Percentiles rank a stretch among this genome's conserved stretches.
Evolutionary conservation across 192 early-diverging fungal species (phyloP).

Genomic region (Coemansia sp.): DNA sequence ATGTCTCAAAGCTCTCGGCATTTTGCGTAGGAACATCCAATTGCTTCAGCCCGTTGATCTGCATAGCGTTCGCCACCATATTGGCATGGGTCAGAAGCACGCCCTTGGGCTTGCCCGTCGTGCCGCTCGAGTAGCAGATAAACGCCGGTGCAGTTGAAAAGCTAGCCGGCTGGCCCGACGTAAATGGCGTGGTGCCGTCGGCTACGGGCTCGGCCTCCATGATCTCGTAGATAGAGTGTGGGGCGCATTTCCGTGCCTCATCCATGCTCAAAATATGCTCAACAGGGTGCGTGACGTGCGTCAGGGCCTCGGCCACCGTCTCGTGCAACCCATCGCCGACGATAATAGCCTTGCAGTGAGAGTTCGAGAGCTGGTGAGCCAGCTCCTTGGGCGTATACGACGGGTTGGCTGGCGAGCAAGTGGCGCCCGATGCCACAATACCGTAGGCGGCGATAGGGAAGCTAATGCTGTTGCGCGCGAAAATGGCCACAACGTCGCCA

Average conservation of each 20-base stretch:
- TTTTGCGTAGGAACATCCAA: slow-evolving; percentile 22
- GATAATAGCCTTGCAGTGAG: slow-evolving; percentile 67
- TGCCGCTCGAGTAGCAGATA: slow-evolving; percentile 74
- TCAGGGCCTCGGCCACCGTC: slow-evolving; percentile 25
- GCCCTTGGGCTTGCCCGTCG: slow-evolving; percentile 70
- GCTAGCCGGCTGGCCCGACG: slow-evolving; percentile 9
- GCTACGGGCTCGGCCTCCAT: slow-evolving; percentile 8
- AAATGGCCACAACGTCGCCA: slow-evolving; percentile 70
- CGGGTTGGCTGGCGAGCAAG: slow-evolving; percentile 78
- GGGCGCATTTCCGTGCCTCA: slow-evolving; percentile 10
- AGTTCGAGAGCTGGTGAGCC: slow-evolving; percentile 75
- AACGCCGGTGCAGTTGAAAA: slow-evolving; percentile 55
- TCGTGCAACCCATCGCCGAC: slow-evolving; percentile 52
- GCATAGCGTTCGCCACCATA: slow-evolving; percentile 67
- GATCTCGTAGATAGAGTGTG: slow-evolving; percentile 21
- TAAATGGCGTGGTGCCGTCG: background rate
- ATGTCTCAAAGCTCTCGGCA: slow-evolving; percentile 54
- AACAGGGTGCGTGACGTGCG: slow-evolving; percentile 23
- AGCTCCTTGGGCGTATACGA: slow-evolving; percentile 80
- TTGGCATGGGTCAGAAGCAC: slow-evolving; percentile 70
- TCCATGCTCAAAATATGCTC: slow-evolving; percentile 47
- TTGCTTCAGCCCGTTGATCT: slow-evolving; percentile 50
- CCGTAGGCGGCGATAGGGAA: slow-evolving; percentile 70
- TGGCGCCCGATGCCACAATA: slow-evolving; percentile 64
- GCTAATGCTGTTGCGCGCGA: slow-evolving; percentile 58